These are phyloP conservation scores for Phialemonium atrogriseum DNA, from an alignment of 2,329 filamentous ascomycete genomes.

Conservation along the genomic window DNA sequence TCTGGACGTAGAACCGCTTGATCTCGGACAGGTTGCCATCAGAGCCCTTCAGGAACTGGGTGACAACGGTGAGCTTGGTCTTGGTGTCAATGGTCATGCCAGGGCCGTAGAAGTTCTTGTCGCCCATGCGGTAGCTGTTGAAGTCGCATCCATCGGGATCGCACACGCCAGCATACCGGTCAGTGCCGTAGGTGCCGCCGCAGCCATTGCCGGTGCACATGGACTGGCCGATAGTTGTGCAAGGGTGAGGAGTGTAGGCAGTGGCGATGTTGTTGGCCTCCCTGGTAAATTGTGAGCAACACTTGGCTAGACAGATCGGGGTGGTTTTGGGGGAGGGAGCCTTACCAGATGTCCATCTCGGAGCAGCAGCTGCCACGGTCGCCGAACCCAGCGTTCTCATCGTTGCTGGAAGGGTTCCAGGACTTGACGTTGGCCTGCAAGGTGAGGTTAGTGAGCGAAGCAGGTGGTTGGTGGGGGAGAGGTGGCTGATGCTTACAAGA, in stretches of 20 bases:
- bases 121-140: slow-evolving; percentile 56
- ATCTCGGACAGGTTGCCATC: slow-evolving; percentile 39
- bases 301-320: slow-evolving; percentile 20
- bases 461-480: neutral
- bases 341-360: slow-evolving; percentile 53
- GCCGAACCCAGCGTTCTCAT: slow-evolving; percentile 41
- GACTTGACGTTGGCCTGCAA: slow-evolving; percentile 37
- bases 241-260: slow-evolving; percentile 52
- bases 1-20: slow-evolving; percentile 53
- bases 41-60: slow-evolving; percentile 46
- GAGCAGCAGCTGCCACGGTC: slow-evolving; percentile 44
- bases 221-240: slow-evolving; percentile 32
- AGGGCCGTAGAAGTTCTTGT: slow-evolving; percentile 50
- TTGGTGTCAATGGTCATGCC: slow-evolving; percentile 49
- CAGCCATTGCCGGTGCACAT: slow-evolving; percentile 34
- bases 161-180: slow-evolving; percentile 50
- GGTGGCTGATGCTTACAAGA: too few species aligned
- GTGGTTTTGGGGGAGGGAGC: neutral
- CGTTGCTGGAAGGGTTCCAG: slow-evolving; percentile 39
- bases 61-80: slow-evolving; percentile 51
- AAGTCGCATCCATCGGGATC: slow-evolving; percentile 60
- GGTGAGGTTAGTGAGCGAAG: slow-evolving; percentile 4
- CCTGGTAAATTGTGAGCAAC: slow-evolving; percentile 26
- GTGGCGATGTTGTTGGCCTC: slow-evolving; percentile 54
- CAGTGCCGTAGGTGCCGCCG: slow-evolving; percentile 37